phyloP scores from a whole-genome alignment of 148 eudicot species.

The Arctostaphylos glauca region DNA sequence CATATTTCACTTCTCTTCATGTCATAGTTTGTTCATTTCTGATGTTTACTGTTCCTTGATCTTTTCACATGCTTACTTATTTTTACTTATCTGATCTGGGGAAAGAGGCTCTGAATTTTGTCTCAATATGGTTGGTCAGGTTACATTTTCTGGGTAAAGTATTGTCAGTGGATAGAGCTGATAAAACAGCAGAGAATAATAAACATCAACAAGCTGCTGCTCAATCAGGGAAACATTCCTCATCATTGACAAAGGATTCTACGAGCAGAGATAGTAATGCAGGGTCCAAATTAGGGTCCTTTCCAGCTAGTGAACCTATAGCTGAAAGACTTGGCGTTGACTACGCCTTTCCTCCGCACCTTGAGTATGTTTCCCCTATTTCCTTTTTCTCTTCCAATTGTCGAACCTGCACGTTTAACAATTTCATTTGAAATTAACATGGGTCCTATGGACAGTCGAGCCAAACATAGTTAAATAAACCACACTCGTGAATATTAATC shows the following conservation, averaged over 20 bases:
- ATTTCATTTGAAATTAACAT: background rate
- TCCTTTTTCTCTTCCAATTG: background rate
- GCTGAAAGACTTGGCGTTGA: constrained; percentile 87
- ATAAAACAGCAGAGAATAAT: constrained; percentile 36
- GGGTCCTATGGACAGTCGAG: background rate
- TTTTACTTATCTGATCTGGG: background rate
- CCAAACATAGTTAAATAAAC: background rate
- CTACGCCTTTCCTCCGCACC: constrained; percentile 83
- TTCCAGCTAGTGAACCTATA: constrained; percentile 51
- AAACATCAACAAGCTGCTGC: constrained; percentile 36
- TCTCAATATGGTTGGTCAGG: constrained; percentile 29
- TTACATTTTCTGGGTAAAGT: constrained; percentile 87
- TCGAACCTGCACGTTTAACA: background rate
- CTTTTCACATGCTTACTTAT: background rate
- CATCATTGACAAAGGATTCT: constrained; percentile 30
- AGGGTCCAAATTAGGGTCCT: constrained; percentile 31
- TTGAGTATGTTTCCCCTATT: constrained; percentile 52
- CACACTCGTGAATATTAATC: background rate
- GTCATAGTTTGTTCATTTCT: background rate
- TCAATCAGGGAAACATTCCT: constrained; percentile 22
- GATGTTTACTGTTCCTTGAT: background rate
- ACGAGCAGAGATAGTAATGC: constrained; percentile 26
- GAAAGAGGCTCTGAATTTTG: constrained; percentile 4
- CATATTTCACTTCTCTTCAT: background rate
- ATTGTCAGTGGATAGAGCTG: constrained; percentile 75